Evolutionary conservation across 768 basidiomycete genomes (phyloP), one percentile per base, ranked within the genome.

Genomic region (Termitomyces sp.): DNA sequence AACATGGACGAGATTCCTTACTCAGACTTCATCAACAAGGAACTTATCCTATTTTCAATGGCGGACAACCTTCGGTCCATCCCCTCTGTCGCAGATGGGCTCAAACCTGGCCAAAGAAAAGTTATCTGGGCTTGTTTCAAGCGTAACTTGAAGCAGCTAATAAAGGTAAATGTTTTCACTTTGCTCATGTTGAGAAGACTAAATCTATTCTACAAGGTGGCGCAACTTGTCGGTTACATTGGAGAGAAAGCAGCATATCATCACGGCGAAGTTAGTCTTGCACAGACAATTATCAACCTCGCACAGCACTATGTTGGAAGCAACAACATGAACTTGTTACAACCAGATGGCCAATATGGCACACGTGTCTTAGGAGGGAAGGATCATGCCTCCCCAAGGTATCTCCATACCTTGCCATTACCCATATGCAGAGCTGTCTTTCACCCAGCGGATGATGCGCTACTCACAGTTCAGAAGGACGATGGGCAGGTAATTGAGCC

Each of bases 21-120:
- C 70, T 83, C 89, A 1, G 95, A 99, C 67, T 99, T 99, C 71
- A 96, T 99, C 76, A 98, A 99, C 79, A 93, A 87, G 73, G 97
- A 99, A 69, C 76, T 99, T 49, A 98, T 99, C 60, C 80, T 98
- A 30, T 99, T 98, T 82, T 99, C 97, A 1, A 98, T 98, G 93
- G 97, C 97, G 4, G 97, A 99, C 69, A 98, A 98, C 68, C 84
- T 97, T 63, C 95, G 97, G 57, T 99, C 97, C 4, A 98, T 99
- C 64, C 97, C 97, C 2, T 97, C 90, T 0, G 82, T 93, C 16
- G 86, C 87, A 13, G 97, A 98, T 70, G 97, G 97, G 48, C 77
- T 99, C 58, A 99, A 99, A 73, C 96, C 97, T 43, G 95, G 95
- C 71, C 97, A 99, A 69, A 81, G 97, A 41, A 99, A 99, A 71